A percentile compares a stretch with the other conserved stretches of the same genome.
Evolutionary conservation across 306 rosid genomes (phyloP).

Genomic region (Chamaecrista fasciculata): DNA sequence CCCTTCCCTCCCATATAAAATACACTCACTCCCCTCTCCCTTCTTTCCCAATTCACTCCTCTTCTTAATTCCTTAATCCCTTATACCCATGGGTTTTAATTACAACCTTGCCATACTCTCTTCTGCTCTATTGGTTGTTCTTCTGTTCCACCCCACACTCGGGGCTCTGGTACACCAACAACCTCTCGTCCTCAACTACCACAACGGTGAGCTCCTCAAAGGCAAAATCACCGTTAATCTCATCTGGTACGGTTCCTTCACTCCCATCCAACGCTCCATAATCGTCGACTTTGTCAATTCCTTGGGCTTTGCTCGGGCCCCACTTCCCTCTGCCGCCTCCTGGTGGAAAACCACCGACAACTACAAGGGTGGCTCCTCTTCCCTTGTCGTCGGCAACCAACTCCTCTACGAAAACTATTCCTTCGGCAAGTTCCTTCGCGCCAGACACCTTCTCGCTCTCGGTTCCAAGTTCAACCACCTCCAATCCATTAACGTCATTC

Average conservation of each 20-base stretch:
- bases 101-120: slow-evolving; percentile 24
- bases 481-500: slow-evolving; percentile 46
- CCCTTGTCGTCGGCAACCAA: slow-evolving; percentile 61
- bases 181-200: slow-evolving; percentile 63
- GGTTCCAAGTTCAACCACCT: slow-evolving; percentile 40
- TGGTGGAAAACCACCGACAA: slow-evolving; percentile 87
- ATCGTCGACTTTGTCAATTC: slow-evolving; percentile 69
- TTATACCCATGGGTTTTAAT: slow-evolving; percentile 37
- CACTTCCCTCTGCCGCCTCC: slow-evolving; percentile 45
- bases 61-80: too few species aligned
- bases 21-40: neutral
- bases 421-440: slow-evolving; percentile 53
- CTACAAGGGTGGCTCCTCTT: slow-evolving; percentile 58
- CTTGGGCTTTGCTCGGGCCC: slow-evolving; percentile 3
- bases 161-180: slow-evolving; percentile 53
- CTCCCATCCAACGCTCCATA: slow-evolving; percentile 67
- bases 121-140: slow-evolving; percentile 18
- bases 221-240: slow-evolving; percentile 69
- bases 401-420: slow-evolving; percentile 46
- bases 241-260: slow-evolving; percentile 73
- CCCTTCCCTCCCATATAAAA: slow-evolving; percentile 37
- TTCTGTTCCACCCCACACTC: neutral
- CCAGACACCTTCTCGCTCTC: slow-evolving; percentile 40
- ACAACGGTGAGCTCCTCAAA: slow-evolving; percentile 69
- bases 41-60: neutral